A percentile compares a stretch with the other conserved stretches of the same genome.
Evolutionary conservation across 2,329 filamentous ascomycete genomes (phyloP).

Genomic region (Xylariomycetidae sp.): DNA sequence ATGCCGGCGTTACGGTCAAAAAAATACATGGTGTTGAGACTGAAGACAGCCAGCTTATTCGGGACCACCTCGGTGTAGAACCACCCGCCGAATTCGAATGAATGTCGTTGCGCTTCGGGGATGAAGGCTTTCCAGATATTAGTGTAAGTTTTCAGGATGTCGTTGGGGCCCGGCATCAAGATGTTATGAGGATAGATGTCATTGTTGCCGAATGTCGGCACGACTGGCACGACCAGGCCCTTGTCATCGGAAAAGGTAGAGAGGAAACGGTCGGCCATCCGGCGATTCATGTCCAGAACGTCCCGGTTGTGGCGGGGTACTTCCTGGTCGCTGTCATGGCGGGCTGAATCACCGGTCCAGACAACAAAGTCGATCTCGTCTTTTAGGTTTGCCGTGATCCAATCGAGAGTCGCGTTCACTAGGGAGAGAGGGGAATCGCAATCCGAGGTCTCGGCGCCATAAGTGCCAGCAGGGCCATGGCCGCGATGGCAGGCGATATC

Average conservation of each 20-base stretch:
- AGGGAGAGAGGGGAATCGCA: slow-evolving; percentile 82
- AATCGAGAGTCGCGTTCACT: slow-evolving; percentile 83
- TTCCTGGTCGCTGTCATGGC: slow-evolving; percentile 82
- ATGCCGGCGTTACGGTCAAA: slow-evolving; percentile 91
- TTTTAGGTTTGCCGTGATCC: slow-evolving; percentile 74
- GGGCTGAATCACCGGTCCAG: slow-evolving; percentile 87
- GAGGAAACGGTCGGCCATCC: slow-evolving; percentile 70
- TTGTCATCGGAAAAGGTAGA: slow-evolving; percentile 63
- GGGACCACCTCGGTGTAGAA: slow-evolving; percentile 92
- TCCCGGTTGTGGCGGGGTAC: slow-evolving; percentile 71
- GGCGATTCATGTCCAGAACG: slow-evolving; percentile 72
- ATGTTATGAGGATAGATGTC: slow-evolving; percentile 98
- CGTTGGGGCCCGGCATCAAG: slow-evolving; percentile 77
- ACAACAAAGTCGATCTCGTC: slow-evolving; percentile 83
- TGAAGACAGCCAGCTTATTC: slow-evolving; percentile 79
- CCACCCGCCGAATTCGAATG: slow-evolving; percentile 90
- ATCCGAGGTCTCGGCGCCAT: slow-evolving; percentile 79
- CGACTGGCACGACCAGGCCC: slow-evolving; percentile 68
- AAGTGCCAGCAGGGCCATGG: slow-evolving; percentile 70
- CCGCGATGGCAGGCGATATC: slow-evolving; percentile 74
- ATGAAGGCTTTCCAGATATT: slow-evolving; percentile 84
- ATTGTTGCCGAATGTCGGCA: slow-evolving; percentile 94
- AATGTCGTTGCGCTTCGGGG: slow-evolving; percentile 85
- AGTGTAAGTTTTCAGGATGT: slow-evolving; percentile 73
- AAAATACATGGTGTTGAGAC: slow-evolving; percentile 94